Evolutionary conservation across 2,329 filamentous ascomycete species (phyloP), one percentile per base, ranked within the genome.

Genomic region (Blastomyces emzantsi): DNA sequence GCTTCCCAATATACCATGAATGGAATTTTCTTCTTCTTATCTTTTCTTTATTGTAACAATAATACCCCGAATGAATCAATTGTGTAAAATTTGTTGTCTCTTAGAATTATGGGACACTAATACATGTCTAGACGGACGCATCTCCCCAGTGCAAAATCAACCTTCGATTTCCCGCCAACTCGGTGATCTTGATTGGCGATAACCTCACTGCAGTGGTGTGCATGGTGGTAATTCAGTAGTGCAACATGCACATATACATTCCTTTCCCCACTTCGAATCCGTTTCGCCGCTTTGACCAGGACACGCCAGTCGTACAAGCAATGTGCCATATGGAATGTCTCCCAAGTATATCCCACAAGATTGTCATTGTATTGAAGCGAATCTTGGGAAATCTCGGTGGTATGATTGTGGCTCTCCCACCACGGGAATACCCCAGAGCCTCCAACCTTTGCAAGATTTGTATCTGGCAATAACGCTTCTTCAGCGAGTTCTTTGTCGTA

Each of bases 281-380:
- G 63, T 47, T 66, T 63, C 13, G 61, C 61, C 8, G 65, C 61
- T n/a, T 56, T 65, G 45, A 63, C 54, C 36, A 66, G 54, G 28
- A 49, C 55, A 22, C 61, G 65, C 65, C 65, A 66, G 41, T 64
- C 63, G 41, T 64, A 66, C 43, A 65, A 19, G 36, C 65, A 64
- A 41, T 63, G 63, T 54, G 61, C 61, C 22, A 60, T 49, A 45
- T 66, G 65, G 30, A 60, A 66, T 3, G 43, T 60, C 59, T 66
- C 65, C 65, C 63, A 66, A 1, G 65, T 66, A 61, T 64, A 43
- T 30, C 49, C 65, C 17, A 62, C 49, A 51, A 66, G 64, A 30
- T 43, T 54, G 45, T 64, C 61, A 17, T 62, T 36, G 8, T 55
- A 25, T 41, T 45, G 47, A 11, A 66, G 56, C 7, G 22, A 43